These are phyloP conservation scores for Paramyrothecium sp. DNA, from an alignment of 2,329 filamentous ascomycete species.

Conservation along the genomic window DNA sequence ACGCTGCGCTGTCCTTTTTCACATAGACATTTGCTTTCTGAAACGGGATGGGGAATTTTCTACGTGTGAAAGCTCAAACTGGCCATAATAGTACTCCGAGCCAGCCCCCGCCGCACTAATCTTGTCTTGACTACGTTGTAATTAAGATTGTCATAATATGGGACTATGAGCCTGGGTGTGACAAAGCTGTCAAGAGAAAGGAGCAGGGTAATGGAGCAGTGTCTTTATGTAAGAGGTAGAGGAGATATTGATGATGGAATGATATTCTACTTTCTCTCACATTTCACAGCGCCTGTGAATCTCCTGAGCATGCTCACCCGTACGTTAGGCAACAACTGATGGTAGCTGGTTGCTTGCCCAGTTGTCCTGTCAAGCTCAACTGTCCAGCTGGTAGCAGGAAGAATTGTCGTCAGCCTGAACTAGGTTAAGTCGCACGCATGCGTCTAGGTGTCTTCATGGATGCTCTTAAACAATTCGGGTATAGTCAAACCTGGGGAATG, in stretches of 20 bases:
- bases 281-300: no score
- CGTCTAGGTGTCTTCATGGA: no score
- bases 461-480: no score
- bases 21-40: not conserved
- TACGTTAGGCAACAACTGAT: no score
- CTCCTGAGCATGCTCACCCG: no score
- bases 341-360: no score
- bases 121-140: not conserved
- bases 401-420: no score
- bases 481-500: no score
- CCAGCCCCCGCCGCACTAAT: not conserved
- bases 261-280: conserved; percentile 14
- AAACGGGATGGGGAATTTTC: not conserved
- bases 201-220: not conserved
- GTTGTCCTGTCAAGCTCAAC: no score
- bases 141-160: not conserved
- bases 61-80: not conserved
- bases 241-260: conserved; percentile 24
- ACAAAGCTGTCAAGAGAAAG: not conserved
- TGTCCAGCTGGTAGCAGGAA: no score
- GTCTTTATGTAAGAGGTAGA: not conserved
- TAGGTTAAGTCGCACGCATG: no score
- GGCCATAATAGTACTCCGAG: not conserved
- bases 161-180: not conserved
- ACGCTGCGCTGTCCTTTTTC: not conserved